A percentile compares a stretch with the other conserved stretches of the same genome.
Evolutionary conservation across 306 rosid species (phyloP).

Genomic region (Medicago truncatula): DNA sequence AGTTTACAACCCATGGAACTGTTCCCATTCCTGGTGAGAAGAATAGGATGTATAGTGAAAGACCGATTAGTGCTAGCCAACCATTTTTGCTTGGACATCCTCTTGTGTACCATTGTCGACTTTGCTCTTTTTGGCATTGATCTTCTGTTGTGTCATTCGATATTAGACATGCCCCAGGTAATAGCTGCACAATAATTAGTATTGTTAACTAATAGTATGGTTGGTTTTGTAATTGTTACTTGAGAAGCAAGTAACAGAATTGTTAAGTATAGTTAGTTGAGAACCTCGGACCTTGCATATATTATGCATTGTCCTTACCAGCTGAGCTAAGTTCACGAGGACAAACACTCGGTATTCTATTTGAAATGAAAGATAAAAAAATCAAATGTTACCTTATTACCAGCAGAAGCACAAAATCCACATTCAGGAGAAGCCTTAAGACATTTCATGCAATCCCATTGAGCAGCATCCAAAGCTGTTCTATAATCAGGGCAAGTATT

Average conservation of each 20-base stretch:
- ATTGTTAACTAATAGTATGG: no score
- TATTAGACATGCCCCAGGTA: constrained; percentile 67
- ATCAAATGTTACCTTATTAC: constrained; percentile 53
- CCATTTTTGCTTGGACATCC: constrained; percentile 72
- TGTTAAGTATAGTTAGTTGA: no score
- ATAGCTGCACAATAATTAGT: constrained; percentile 42
- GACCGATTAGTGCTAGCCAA: constrained; percentile 54
- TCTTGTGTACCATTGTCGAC: constrained; percentile 60
- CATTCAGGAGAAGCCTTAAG: constrained; percentile 57
- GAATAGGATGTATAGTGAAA: constrained; percentile 59
- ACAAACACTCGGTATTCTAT: no score
- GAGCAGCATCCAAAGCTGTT: constrained; percentile 25
- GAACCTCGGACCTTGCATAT: no score
- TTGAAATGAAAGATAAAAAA: not conserved
- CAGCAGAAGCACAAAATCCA: constrained; percentile 61
- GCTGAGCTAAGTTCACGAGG: no score
- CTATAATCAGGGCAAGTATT: constrained; percentile 56
- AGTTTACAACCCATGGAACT: constrained; percentile 74
- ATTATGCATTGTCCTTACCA: no score
- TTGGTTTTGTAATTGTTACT: no score
- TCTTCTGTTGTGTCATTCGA: constrained; percentile 49
- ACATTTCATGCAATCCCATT: constrained; percentile 67
- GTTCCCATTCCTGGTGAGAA: constrained; percentile 82
- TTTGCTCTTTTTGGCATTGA: constrained; percentile 37
- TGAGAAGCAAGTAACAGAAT: no score